Conservation (phyloP, 495 filamentous ascomycete species). For the Clavariopsis aquatica region DNA sequence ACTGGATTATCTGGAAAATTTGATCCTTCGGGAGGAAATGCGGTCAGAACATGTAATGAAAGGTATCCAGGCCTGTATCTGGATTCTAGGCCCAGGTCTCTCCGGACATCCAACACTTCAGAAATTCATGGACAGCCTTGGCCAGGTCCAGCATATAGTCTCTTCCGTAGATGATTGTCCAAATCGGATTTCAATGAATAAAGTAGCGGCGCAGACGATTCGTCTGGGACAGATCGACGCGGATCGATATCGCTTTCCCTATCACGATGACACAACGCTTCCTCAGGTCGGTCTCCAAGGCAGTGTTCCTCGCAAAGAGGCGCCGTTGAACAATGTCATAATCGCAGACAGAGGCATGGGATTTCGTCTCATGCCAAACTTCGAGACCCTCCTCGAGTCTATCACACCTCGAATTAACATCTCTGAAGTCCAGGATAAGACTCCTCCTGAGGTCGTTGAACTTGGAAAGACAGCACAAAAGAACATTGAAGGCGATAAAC, state of each 20-base stretch:
- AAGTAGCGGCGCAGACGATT: conserved; percentile 61
- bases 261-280: conserved; percentile 56
- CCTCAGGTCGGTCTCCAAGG: conserved; percentile 37
- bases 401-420: conserved; percentile 59
- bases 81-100: conserved; percentile 76
- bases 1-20: conserved; percentile 61
- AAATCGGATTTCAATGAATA: conserved; percentile 68
- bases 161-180: conserved; percentile 61
- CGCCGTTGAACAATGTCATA: conserved; percentile 19
- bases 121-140: conserved; percentile 65
- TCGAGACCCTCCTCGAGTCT: conserved; percentile 53
- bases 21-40: conserved; percentile 76
- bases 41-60: conserved; percentile 61
- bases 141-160: conserved; percentile 69
- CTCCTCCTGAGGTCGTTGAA: conserved; percentile 49
- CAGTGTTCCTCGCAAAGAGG: neutral
- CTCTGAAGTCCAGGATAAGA: conserved; percentile 42
- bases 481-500: conserved; percentile 43
- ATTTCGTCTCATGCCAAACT: conserved; percentile 66
- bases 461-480: conserved; percentile 54
- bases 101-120: conserved; percentile 59
- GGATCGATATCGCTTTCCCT: conserved; percentile 65
- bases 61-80: conserved; percentile 69
- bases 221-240: conserved; percentile 70
- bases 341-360: conserved; percentile 53